phyloP scores from a whole-genome alignment of 495 filamentous ascomycete genomes.

The Monascus purpureus region DNA sequence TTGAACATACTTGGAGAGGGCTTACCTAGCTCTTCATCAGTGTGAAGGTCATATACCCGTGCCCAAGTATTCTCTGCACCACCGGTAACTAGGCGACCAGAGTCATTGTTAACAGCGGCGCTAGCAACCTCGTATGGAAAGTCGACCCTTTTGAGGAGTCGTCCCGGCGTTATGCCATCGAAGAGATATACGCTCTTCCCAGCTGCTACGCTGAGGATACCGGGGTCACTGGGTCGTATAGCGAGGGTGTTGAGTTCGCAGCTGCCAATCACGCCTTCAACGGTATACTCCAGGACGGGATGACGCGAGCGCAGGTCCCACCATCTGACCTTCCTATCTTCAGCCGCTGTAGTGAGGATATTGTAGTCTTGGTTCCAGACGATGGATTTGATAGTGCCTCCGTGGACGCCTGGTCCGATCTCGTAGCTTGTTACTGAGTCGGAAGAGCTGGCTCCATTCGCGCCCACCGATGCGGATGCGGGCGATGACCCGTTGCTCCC shows the following conservation, averaged over 20 bases:
- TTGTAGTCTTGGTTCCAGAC: constrained; percentile 83
- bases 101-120: constrained; percentile 70
- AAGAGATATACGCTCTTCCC: constrained; percentile 91
- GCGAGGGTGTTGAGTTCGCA: constrained; percentile 65
- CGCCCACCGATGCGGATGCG: constrained; percentile 11
- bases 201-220: constrained; percentile 44
- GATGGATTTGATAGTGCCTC: constrained; percentile 82
- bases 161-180: constrained; percentile 54
- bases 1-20: neutral
- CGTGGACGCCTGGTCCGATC: constrained; percentile 71
- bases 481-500: constrained; percentile 29
- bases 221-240: constrained; percentile 24
- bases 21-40: constrained; percentile 60
- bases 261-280: constrained; percentile 75
- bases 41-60: constrained; percentile 75
- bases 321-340: constrained; percentile 87
- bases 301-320: constrained; percentile 71
- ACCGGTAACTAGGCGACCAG: constrained; percentile 74
- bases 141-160: constrained; percentile 61
- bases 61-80: constrained; percentile 86
- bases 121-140: constrained; percentile 75
- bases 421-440: constrained; percentile 52
- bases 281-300: constrained; percentile 52
- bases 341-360: constrained; percentile 73
- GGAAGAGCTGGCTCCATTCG: constrained; percentile 21